Evolutionary conservation across 192 early-diverging fungal species (phyloP).

Genomic region (Gamsiella multidivaricata): DNA sequence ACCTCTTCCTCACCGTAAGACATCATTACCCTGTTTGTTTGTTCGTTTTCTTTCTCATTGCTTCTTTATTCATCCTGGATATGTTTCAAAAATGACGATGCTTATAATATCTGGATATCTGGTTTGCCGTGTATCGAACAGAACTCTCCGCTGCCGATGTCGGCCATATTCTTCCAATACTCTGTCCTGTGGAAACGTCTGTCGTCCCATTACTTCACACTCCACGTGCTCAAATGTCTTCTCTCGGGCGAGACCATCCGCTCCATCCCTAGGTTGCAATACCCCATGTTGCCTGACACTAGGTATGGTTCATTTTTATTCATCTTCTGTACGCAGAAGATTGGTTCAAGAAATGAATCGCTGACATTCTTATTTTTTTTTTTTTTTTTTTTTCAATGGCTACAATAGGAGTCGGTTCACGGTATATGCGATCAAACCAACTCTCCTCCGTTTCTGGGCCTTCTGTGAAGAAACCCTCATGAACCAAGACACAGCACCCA

Average conservation of each 20-base stretch:
- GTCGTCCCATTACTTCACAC: slow-evolving; percentile 84
- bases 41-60: not conserved
- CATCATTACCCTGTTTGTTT: not conserved
- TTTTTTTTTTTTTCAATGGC: no score
- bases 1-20: slow-evolving; percentile 52
- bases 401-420: slow-evolving; percentile 30
- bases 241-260: slow-evolving; percentile 84
- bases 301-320: slow-evolving; percentile 40
- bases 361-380: not conserved
- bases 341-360: not conserved
- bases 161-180: slow-evolving; percentile 93
- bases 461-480: slow-evolving; percentile 42
- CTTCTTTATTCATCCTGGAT: no score
- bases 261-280: slow-evolving; percentile 83
- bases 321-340: no score
- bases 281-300: slow-evolving; percentile 79
- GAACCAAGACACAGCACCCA: slow-evolving; percentile 1
- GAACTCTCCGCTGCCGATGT: slow-evolving; percentile 78
- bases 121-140: no score
- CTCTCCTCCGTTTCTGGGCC: slow-evolving; percentile 24
- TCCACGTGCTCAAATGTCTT: slow-evolving; percentile 77
- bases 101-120: no score
- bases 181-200: slow-evolving; percentile 83
- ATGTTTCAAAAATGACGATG: no score
- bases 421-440: slow-evolving; percentile 32